These are phyloP conservation scores for Edaphochlamys debaryana DNA, from an alignment of 139 green algal genomes.

Conservation along the genomic window DNA sequence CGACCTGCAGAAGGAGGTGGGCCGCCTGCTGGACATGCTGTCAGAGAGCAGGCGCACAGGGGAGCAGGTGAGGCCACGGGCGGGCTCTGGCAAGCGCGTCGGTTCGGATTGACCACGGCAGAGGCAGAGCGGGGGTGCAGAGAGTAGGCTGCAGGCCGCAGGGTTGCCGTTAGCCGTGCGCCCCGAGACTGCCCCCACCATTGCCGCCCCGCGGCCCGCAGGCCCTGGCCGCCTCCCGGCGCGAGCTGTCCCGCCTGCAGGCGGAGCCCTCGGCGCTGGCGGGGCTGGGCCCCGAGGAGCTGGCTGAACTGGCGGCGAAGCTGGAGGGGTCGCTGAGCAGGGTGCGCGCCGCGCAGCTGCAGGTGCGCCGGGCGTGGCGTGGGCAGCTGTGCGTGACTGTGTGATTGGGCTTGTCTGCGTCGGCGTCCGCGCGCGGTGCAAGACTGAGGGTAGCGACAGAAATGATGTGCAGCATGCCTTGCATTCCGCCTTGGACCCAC, in stretches of 20 bases:
- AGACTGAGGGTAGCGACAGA: too few species aligned
- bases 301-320: slow-evolving; percentile 6
- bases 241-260: slow-evolving; percentile 11
- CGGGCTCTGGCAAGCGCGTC: neutral
- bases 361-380: too few species aligned
- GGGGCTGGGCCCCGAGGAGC: slow-evolving; percentile 22
- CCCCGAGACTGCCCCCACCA: too few species aligned
- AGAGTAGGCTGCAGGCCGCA: too few species aligned
- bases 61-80: slow-evolving; percentile 1
- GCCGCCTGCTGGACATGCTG: slow-evolving; percentile 29
- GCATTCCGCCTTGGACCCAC: too few species aligned
- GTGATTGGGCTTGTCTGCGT: too few species aligned
- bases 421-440: too few species aligned
- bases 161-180: too few species aligned
- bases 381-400: too few species aligned
- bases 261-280: slow-evolving; percentile 5
- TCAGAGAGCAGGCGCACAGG: neutral
- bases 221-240: neutral
- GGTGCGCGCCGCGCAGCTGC: slow-evolving; percentile 29
- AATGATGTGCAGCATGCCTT: too few species aligned
- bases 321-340: slow-evolving; percentile 40
- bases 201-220: neutral
- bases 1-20: slow-evolving; percentile 35
- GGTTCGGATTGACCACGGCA: too few species aligned
- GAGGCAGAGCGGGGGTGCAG: too few species aligned